Base-by-base conservation (phyloP, 495 filamentous ascomycete species). In the Aspergillus hancockii region DNA sequence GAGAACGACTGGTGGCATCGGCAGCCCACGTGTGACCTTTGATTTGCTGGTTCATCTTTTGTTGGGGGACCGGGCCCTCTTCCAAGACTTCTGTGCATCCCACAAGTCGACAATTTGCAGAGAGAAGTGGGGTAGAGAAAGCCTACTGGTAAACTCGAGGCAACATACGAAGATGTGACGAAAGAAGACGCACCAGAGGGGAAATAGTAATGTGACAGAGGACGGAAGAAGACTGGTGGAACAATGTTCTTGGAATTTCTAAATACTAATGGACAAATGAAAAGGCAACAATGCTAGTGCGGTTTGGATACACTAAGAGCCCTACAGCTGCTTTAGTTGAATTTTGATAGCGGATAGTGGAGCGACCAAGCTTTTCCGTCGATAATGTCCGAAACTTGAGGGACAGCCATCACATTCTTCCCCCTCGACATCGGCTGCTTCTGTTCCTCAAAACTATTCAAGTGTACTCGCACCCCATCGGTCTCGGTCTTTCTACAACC, bases 241-340 rank as follows among this genome's bases (percentile, higher is more conserved):
- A 41, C 38, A 41, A n/a, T 41, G 21, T 49, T 52, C 43, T 62
- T 52, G 50, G 55, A 36, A 49, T 40, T 50, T 50, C 30, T 58
- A 58, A 34, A 55, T 58, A 54, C 56, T 49, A 30, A 28, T 16
- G 30, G 46, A 28, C 30, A 54, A 34, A 21, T 43, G 54, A 49
- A 30, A 59, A n/a, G 52, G 43, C 22, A 53, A 54, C 49, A 59
- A 62, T 60, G 53, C 59, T 59, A 59, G 52, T 59, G 49, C 46
- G 50, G 59, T 28, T 60, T 58, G 41, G 54, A 66, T 60, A 60
- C 63, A 63, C 47, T 52, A 57, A 62, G 38, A 57, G 57, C 50
- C 56, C 50, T 23, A 54, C n/a, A 50, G 41, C 60, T 54, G 34
- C 43, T 23, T 50, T 23, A 41, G 25, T 8, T 46, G 16, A 13